Base-by-base conservation (phyloP, 768 basidiomycete genomes). In the Coprinopsis strossmayeri region DNA sequence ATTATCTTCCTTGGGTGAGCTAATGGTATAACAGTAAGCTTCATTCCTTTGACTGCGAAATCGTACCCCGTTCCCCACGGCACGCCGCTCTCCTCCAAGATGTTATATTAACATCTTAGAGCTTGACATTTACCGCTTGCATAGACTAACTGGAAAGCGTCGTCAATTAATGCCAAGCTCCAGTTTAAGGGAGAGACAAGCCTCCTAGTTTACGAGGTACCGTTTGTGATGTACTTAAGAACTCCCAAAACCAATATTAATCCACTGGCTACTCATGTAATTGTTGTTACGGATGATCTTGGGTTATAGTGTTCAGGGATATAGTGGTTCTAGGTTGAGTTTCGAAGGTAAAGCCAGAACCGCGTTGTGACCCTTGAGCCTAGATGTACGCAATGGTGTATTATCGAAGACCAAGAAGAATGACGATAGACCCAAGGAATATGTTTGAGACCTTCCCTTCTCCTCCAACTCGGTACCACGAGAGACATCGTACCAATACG, bases 391-490 rank as follows among this genome's bases (percentile, higher is more conserved):
- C n/a, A n/a, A n/a, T n/a, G n/a, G n/a, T n/a, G n/a, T n/a, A n/a
- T n/a, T n/a, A n/a, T n/a, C n/a, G n/a, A n/a, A n/a, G n/a, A n/a
- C n/a, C n/a, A n/a, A n/a, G n/a, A n/a, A n/a, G n/a, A n/a, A n/a
- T n/a, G n/a, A n/a, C n/a, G n/a, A 58, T 53, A 3, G 56, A 48
- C 56, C 73, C 70, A 23, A 69, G 73, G 49, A 73, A 76, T 4
- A 67, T 62, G 41, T 55, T 61, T 26, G 59, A 62, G 5, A 66
- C 52, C 50, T 66, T 72, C 2, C 72, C 72, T 3, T 47, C 59
- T 3, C 64, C 60, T 5, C 63, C 61, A 1, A 57, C 59, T 2
- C 68, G 67, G 53, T 73, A 70, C 71, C 71, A 76, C 12, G 72
- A 73, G 17, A 52, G 40, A 51, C 70, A 74, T 10, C 61, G 54